Percentiles rank a stretch among this genome's conserved stretches.
phyloP scores from a whole-genome alignment of 2,329 filamentous ascomycete species.

The Endocalyx cinctus region DNA sequence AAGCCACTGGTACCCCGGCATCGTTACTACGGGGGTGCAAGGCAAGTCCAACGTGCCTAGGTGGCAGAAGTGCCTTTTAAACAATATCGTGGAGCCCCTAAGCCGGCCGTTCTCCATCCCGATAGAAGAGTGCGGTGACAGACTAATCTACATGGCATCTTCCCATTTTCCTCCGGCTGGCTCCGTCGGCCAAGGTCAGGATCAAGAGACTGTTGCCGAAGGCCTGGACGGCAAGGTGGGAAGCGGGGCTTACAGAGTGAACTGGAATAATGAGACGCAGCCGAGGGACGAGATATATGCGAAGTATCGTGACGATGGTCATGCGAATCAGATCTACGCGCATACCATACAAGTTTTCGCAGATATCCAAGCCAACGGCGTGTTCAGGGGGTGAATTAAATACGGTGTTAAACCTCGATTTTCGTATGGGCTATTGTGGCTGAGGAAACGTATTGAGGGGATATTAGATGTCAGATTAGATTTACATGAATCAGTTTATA shows the following conservation, averaged over 20 bases:
- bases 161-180: constrained; percentile 3
- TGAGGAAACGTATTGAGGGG: no score
- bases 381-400: constrained; percentile 6
- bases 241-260: constrained; percentile 5
- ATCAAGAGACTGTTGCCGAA: constrained; percentile 4
- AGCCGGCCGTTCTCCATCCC: constrained; percentile 1
- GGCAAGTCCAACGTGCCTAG: constrained; percentile 4
- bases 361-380: constrained; percentile 5
- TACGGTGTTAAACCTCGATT: no score
- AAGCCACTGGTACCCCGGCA: constrained; percentile 15
- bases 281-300: constrained; percentile 5
- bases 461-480: no score
- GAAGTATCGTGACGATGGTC: constrained; percentile 4
- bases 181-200: not conserved
- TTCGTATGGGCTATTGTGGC: no score
- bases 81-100: constrained; percentile 1
- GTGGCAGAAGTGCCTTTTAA: constrained; percentile 4
- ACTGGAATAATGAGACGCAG: constrained; percentile 2
- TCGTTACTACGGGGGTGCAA: constrained; percentile 1
- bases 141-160: constrained; percentile 7
- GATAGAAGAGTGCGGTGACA: constrained; percentile 6
- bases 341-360: constrained; percentile 6
- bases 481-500: no score
- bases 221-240: constrained; percentile 5
- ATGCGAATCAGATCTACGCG: constrained; percentile 8